These are phyloP conservation scores for Talaromyces adpressus DNA, from an alignment of 495 filamentous ascomycete species.

Conservation along the genomic window DNA sequence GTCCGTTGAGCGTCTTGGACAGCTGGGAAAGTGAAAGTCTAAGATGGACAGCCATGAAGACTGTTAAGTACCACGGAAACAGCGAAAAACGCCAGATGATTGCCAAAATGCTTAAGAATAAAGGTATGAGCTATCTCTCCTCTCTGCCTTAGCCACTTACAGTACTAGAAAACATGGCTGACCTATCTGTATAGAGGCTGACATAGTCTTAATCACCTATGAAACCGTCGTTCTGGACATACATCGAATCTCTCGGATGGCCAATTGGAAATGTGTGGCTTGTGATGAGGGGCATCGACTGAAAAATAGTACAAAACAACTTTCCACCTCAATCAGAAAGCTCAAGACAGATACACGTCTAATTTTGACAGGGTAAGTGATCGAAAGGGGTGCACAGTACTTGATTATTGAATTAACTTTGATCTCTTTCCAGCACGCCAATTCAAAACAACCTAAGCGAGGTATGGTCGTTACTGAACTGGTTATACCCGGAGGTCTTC, in stretches of 20 bases:
- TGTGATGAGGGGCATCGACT: constrained; percentile 57
- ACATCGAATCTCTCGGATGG: constrained; percentile 51
- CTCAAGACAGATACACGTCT: constrained; percentile 51
- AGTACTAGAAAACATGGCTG: too few species aligned
- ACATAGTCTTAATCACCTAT: constrained; percentile 57
- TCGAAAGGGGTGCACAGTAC: too few species aligned
- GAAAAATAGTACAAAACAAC: constrained; percentile 47
- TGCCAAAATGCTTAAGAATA: background rate
- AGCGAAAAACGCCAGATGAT: constrained; percentile 28
- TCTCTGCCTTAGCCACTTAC: background rate
- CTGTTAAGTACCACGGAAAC: constrained; percentile 50
- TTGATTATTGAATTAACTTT: too few species aligned
- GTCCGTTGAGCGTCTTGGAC: constrained; percentile 50
- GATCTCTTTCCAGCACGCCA: constrained; percentile 42
- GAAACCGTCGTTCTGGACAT: constrained; percentile 52
- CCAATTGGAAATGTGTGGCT: constrained; percentile 51
- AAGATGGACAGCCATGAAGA: constrained; percentile 51
- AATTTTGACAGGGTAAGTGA: constrained; percentile 50
- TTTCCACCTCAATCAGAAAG: constrained; percentile 43
- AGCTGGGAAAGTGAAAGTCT: constrained; percentile 52
- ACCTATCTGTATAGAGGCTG: constrained; percentile 15
- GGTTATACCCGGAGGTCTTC: constrained; percentile 60
- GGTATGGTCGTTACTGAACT: constrained; percentile 57
- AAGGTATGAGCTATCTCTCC: background rate
- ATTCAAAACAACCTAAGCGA: constrained; percentile 59